phyloP scores from a whole-genome alignment of 768 basidiomycete genomes.

The Lactarius hatsudake region DNA sequence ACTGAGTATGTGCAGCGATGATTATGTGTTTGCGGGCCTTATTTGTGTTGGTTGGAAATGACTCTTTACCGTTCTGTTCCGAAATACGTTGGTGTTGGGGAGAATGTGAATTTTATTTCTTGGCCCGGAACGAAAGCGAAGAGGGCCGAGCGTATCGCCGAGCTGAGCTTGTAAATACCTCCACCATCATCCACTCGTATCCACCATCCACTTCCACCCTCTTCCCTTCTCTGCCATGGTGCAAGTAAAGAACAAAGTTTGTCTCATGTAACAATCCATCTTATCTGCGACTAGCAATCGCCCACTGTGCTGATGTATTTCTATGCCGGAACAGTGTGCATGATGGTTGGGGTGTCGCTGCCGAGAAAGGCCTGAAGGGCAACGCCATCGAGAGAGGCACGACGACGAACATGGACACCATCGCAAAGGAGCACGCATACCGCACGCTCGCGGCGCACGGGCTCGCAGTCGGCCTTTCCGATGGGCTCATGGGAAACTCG shows the following conservation, averaged over 20 bases:
- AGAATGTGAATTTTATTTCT: no score
- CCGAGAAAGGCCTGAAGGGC: slow-evolving; percentile 67
- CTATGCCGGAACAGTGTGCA: slow-evolving; percentile 61
- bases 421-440: slow-evolving; percentile 72
- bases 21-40: neutral
- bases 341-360: slow-evolving; percentile 92
- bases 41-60: neutral
- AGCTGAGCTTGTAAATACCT: neutral
- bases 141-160: neutral
- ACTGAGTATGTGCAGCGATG: neutral
- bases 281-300: slow-evolving; percentile 3
- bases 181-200: neutral
- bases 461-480: slow-evolving; percentile 86
- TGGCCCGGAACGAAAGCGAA: neutral
- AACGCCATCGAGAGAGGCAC: slow-evolving; percentile 84
- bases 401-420: slow-evolving; percentile 87
- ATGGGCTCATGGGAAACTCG: slow-evolving; percentile 97
- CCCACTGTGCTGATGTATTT: neutral
- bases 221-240: slow-evolving; percentile 36
- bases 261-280: slow-evolving; percentile 74
- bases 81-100: neutral
- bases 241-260: slow-evolving; percentile 82
- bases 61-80: neutral
- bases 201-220: neutral
- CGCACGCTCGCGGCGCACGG: slow-evolving; percentile 81